Percentiles rank a stretch among this genome's conserved stretches.
Evolutionary conservation across 352 stramenopile genomes (phyloP).

Genomic region (Phytophthora tentaculata): DNA sequence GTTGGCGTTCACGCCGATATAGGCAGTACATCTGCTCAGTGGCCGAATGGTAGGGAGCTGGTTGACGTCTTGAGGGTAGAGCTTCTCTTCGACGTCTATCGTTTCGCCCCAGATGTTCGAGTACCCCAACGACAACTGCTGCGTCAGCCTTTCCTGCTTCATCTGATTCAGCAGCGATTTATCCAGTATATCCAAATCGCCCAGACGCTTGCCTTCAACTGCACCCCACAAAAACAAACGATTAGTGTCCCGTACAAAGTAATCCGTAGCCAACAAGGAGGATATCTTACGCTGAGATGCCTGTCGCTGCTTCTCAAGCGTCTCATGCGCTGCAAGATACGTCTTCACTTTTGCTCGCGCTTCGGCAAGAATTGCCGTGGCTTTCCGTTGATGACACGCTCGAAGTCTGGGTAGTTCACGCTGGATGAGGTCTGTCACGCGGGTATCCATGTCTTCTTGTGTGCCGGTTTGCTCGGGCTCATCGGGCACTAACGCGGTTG

Average conservation of each 20-base stretch:
- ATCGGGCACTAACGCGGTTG: constrained; percentile 20
- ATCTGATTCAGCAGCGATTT: constrained; percentile 50
- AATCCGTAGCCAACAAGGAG: no score
- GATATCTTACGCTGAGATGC: constrained; percentile 18
- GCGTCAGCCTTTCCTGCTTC: constrained; percentile 44
- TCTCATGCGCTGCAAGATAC: constrained; percentile 37
- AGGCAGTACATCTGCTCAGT: constrained; percentile 74
- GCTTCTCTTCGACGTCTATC: constrained; percentile 19
- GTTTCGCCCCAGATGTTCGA: constrained; percentile 35
- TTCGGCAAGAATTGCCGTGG: constrained; percentile 51
- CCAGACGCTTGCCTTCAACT: constrained; percentile 31
- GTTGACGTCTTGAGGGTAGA: constrained; percentile 39
- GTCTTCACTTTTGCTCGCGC: constrained; percentile 33
- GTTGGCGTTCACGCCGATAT: constrained; percentile 71
- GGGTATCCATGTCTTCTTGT: constrained; percentile 60
- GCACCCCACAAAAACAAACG: constrained; percentile 2
- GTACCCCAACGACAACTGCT: constrained; percentile 43
- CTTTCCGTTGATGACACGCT: constrained; percentile 60
- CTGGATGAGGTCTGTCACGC: constrained; percentile 49
- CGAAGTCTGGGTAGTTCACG: constrained; percentile 52
- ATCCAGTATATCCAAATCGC: constrained; percentile 29
- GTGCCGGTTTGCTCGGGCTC: constrained; percentile 16
- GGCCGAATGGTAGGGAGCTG: constrained; percentile 47
- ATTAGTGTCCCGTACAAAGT: background rate
- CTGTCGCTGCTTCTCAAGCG: constrained; percentile 8